Percentiles rank a stretch among this genome's conserved stretches.
phyloP scores from a whole-genome alignment of 805 yeast species.

The Cyberlindnera lachancei region DNA sequence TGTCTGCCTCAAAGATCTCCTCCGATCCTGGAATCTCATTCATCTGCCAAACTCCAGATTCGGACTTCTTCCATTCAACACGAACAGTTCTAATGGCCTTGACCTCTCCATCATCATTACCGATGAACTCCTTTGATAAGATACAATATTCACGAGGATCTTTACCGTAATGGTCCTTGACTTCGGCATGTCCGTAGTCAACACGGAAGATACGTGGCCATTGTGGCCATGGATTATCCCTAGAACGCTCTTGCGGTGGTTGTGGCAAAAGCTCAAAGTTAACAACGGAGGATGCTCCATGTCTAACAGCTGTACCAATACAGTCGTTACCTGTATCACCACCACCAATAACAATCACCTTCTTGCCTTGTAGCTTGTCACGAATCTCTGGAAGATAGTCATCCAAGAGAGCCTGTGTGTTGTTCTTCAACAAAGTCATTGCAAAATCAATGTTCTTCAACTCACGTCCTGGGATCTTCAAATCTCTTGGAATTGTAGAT shows the following conservation, averaged over 20 bases:
- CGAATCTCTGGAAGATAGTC: slow-evolving; percentile 73
- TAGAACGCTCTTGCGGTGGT: slow-evolving; percentile 79
- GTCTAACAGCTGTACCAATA: slow-evolving; percentile 94
- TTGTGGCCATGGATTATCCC: slow-evolving; percentile 99
- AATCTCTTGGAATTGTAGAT: slow-evolving; percentile 92
- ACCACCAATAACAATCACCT: slow-evolving; percentile 96
- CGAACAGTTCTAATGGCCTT: slow-evolving; percentile 93
- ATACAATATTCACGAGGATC: slow-evolving; percentile 98
- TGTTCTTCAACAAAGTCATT: slow-evolving; percentile 81
- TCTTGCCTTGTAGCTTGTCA: slow-evolving; percentile 67
- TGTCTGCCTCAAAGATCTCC: slow-evolving; percentile 90
- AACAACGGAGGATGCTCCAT: slow-evolving; percentile 89
- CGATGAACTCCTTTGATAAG: slow-evolving; percentile 90
- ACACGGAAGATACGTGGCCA: slow-evolving; percentile 98
- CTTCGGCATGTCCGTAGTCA: slow-evolving; percentile 97
- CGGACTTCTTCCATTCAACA: slow-evolving; percentile 96
- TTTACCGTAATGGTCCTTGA: slow-evolving; percentile 87
- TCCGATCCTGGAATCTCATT: slow-evolving; percentile 93
- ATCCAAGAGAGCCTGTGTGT: slow-evolving; percentile 84
- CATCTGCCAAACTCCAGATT: slow-evolving; percentile 98
- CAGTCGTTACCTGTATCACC: slow-evolving; percentile 99
- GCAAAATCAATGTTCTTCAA: slow-evolving; percentile 88
- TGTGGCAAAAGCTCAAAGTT: slow-evolving; percentile 93
- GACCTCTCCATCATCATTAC: slow-evolving; percentile 91
- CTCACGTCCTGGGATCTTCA: slow-evolving; percentile 90